These are phyloP conservation scores for Arxiozyma bovina DNA, from an alignment of 1,139 yeast species.

Conservation along the genomic window DNA sequence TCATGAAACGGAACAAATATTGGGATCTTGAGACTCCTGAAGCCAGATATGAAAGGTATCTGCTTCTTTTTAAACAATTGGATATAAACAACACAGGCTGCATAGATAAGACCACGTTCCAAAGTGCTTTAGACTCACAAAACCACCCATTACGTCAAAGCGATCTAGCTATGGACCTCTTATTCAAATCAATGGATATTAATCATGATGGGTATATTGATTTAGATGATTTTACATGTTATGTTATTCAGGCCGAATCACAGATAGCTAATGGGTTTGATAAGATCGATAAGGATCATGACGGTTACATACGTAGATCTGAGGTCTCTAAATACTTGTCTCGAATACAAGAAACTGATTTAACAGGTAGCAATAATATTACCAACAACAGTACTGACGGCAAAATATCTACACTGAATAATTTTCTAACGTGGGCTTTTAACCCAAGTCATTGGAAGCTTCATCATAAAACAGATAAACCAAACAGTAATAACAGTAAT, in stretches of 20 bases:
- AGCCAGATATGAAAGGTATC: constrained; percentile 18
- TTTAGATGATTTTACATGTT: constrained; percentile 52
- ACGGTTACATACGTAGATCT: constrained; percentile 57
- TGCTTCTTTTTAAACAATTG: constrained; percentile 36
- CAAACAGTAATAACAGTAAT: neutral
- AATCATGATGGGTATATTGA: constrained; percentile 51
- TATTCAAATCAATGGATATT: constrained; percentile 50
- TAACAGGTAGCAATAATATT: neutral
- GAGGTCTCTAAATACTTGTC: constrained; percentile 61
- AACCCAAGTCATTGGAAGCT: constrained; percentile 32
- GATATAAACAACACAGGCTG: constrained; percentile 49
- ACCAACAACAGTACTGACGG: neutral
- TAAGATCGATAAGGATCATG: constrained; percentile 63
- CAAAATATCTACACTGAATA: constrained; percentile 12
- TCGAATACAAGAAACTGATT: constrained; percentile 15
- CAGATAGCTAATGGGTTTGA: constrained; percentile 66
- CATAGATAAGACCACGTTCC: constrained; percentile 48
- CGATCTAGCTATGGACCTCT: constrained; percentile 47
- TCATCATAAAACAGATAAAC: neutral
- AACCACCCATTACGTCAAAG: constrained; percentile 63
- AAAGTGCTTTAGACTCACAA: constrained; percentile 42
- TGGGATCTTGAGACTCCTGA: constrained; percentile 7
- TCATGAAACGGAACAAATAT: neutral
- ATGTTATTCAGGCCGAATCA: constrained; percentile 53
- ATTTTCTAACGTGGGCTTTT: constrained; percentile 35